Conservation (phyloP, 2,329 filamentous ascomycete genomes). For the Exutisphaerella laricina region DNA sequence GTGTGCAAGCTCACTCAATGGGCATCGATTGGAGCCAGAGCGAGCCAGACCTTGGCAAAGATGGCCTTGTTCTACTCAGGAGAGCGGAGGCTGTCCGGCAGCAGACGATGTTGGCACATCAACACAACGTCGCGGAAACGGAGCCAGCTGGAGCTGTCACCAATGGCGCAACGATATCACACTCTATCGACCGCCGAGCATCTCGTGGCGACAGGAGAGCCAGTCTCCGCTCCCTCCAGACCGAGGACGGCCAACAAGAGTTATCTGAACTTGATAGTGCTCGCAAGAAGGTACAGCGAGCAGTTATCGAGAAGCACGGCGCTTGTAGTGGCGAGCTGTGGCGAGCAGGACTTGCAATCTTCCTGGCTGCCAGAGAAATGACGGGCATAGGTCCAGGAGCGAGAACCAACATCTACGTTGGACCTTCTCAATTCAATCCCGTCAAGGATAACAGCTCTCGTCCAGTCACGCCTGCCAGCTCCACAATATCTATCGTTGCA, state of each 20-base stretch:
- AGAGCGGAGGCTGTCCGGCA: constrained; percentile 29
- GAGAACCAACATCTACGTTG: constrained; percentile 12
- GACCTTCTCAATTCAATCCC: constrained; percentile 14
- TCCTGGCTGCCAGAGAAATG: constrained; percentile 31
- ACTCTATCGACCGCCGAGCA: constrained; percentile 8
- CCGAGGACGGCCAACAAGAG: constrained; percentile 22
- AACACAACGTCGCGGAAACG: not conserved
- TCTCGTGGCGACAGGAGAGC: constrained; percentile 18
- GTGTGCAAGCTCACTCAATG: constrained; percentile 26
- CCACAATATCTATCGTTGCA: not conserved
- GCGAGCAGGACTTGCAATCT: constrained; percentile 32
- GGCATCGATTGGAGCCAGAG: constrained; percentile 34
- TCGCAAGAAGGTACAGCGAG: constrained; percentile 39
- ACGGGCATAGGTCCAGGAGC: constrained; percentile 20
- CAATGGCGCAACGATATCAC: constrained; percentile 5
- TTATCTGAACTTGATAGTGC: constrained; percentile 32
- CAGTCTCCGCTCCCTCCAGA: constrained; percentile 26
- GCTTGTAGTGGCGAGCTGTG: constrained; percentile 35
- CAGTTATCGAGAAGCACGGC: constrained; percentile 33
- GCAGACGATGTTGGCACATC: constrained; percentile 18
- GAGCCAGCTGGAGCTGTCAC: not conserved
- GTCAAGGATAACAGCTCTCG: constrained; percentile 4
- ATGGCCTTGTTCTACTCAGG: constrained; percentile 32
- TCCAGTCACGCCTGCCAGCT: constrained; percentile 6
- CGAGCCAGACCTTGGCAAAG: constrained; percentile 26